Evolutionary conservation across 495 filamentous ascomycete genomes (phyloP).

Genomic region (Penicillium robsamsonii): DNA sequence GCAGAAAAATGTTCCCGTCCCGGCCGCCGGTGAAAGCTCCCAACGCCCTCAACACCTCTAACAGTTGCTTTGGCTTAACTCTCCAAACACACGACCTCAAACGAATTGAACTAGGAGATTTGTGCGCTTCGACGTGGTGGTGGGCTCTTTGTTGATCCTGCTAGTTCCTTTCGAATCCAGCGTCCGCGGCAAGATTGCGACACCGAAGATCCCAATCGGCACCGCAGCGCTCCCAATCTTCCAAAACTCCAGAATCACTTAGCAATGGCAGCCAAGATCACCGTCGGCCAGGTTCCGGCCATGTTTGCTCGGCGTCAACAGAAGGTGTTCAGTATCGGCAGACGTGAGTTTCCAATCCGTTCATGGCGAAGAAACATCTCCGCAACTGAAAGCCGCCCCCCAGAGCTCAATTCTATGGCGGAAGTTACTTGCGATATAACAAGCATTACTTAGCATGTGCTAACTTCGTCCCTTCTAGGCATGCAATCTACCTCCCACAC

Average conservation of each 20-base stretch:
- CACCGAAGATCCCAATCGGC: conserved; percentile 21
- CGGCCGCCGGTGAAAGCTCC: conserved; percentile 46
- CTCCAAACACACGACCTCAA: conserved; percentile 14
- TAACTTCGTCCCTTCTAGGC: conserved; percentile 21
- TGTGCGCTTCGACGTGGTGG: conserved; percentile 28
- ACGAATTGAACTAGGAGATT: conserved; percentile 14
- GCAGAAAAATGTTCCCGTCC: conserved; percentile 51
- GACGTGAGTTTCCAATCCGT: conserved; percentile 37
- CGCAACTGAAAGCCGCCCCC: conserved; percentile 7
- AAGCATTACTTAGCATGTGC: background rate
- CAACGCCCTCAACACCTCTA: conserved; percentile 43
- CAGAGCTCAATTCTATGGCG: conserved; percentile 9
- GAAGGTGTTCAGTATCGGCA: conserved; percentile 29
- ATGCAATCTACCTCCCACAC: conserved; percentile 43
- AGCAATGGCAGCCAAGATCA: conserved; percentile 42
- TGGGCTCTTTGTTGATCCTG: conserved; percentile 32
- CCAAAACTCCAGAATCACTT: conserved; percentile 6
- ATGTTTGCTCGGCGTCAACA: conserved; percentile 43
- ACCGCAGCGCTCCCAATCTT: conserved; percentile 11
- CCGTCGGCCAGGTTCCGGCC: conserved; percentile 37
- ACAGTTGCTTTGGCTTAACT: conserved; percentile 11
- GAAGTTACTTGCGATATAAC: background rate
- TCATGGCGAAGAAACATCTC: background rate
- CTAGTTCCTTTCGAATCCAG: conserved; percentile 26
- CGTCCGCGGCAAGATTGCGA: conserved; percentile 26